These are phyloP conservation scores for Suhomyces pyralidae DNA, from an alignment of 805 yeast genomes.

Conservation along the genomic window DNA sequence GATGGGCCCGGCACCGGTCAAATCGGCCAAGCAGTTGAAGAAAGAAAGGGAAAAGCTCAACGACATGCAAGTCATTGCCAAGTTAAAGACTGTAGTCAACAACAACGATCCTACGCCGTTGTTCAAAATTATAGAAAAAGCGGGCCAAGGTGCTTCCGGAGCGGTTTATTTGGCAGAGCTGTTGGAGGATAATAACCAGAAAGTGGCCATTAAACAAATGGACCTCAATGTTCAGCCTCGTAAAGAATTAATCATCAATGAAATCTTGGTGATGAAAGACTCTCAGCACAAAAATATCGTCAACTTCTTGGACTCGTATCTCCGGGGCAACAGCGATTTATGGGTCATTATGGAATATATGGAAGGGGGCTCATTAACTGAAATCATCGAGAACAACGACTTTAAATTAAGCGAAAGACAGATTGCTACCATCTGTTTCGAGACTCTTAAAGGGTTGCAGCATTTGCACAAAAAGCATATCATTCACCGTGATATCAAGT, in stretches of 20 bases:
- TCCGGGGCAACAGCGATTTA: slow-evolving; percentile 54
- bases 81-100: slow-evolving; percentile 77
- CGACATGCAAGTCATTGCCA: slow-evolving; percentile 84
- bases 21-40: slow-evolving; percentile 39
- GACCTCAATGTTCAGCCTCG: slow-evolving; percentile 87
- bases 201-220: slow-evolving; percentile 96
- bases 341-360: slow-evolving; percentile 99
- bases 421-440: slow-evolving; percentile 86
- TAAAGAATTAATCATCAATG: slow-evolving; percentile 92
- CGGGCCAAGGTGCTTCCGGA: slow-evolving; percentile 98
- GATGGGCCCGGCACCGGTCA: slow-evolving; percentile 16
- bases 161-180: slow-evolving; percentile 86
- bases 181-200: slow-evolving; percentile 50
- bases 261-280: slow-evolving; percentile 94
- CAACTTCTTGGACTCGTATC: slow-evolving; percentile 85
- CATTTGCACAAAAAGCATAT: slow-evolving; percentile 89
- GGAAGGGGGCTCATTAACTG: slow-evolving; percentile 98
- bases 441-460: slow-evolving; percentile 86
- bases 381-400: slow-evolving; percentile 87
- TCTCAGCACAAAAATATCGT: slow-evolving; percentile 93
- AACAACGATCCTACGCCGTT: slow-evolving; percentile 82
- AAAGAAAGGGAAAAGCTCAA: slow-evolving; percentile 52
- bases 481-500: slow-evolving; percentile 63
- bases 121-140: slow-evolving; percentile 73
- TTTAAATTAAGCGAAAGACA: slow-evolving; percentile 73